These are phyloP conservation scores for Rhododendron williamsianum DNA, from an alignment of 148 eudicot species.

Conservation along the genomic window DNA sequence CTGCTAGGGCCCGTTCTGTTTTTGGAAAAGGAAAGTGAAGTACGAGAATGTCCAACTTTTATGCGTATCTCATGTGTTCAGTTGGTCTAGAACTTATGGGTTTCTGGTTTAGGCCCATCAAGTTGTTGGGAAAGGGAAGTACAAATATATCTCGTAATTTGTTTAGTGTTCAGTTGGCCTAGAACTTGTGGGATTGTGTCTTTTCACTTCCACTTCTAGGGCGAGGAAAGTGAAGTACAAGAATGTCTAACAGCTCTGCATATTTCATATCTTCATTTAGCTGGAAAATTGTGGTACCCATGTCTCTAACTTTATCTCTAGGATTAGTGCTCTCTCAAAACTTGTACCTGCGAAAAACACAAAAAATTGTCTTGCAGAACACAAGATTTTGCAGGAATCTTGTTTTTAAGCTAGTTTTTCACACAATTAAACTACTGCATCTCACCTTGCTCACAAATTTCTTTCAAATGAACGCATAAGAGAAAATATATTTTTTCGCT, in stretches of 20 bases:
- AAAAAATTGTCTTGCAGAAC: neutral
- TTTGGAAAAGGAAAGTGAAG: neutral
- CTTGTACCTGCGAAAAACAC: neutral
- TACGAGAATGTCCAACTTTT: neutral
- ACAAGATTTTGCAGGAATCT: neutral
- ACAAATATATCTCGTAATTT: neutral
- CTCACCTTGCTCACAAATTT: neutral
- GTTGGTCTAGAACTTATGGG: neutral
- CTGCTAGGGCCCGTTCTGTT: neutral
- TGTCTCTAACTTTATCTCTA: neutral
- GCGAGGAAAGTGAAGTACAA: neutral
- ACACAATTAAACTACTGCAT: neutral
- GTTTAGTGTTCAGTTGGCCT: neutral
- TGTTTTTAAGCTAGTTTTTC: neutral
- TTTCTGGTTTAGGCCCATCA: neutral
- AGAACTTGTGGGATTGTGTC: neutral
- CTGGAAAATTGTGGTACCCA: neutral
- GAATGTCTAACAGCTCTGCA: neutral
- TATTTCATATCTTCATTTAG: neutral
- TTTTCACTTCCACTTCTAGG: neutral
- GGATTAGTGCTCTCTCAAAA: neutral
- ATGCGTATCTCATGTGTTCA: neutral
- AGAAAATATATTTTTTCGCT: neutral
- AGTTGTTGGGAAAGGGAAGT: neutral
- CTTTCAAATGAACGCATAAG: neutral